Base-by-base conservation (phyloP, 1,139 yeast species). In the Sugiyamaella novakii region DNA sequence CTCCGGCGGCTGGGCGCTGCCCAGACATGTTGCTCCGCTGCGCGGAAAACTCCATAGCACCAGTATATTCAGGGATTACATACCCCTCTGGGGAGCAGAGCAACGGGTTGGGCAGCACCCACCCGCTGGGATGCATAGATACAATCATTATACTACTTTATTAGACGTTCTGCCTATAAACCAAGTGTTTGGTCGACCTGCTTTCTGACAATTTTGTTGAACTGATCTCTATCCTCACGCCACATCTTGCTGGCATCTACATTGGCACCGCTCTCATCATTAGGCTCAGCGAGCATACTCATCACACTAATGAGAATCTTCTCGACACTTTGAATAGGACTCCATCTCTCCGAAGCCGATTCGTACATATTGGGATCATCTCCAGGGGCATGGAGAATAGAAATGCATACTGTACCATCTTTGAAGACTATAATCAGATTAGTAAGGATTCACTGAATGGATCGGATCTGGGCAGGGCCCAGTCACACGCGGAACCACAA, bases 341-440 rank as follows among this genome's bases (percentile, higher is more conserved):
- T 86, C 98, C 98, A 92, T 56, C 98, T 76, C 69, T 92, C 98
- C 57, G 91, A 94, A 0, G 98, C 96, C 28, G 87, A 70, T 67
- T 92, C 98, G 69, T 92, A 92, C 76, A 85, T 91, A 67, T 89
- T 82, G 21, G 98, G 98, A 67, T 92, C 98, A 61, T 91, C 96
- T 10, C 98, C 98, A 0, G 98, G 96, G 1, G 96, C 82, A 65
- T 92, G 98, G 56, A 92, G 74, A 53, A 92, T 92, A 19, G 96
- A 88, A 49, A 92, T 92, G 68, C 98, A 92, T 5, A 92, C 98
- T 22, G 87, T 88, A 1, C 98, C 98, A 66, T 91, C 95, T 48
- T 87, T 81, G 66, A 91, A 92, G 50, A 92, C 73, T 43, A 25
- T 21, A 14, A 7, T 5, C 11, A n/a, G 19, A 5, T 22, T 6